These are phyloP conservation scores for Cylindrodendrum hubeiense DNA, from an alignment of 2,329 filamentous ascomycete genomes.

Conservation along the genomic window DNA sequence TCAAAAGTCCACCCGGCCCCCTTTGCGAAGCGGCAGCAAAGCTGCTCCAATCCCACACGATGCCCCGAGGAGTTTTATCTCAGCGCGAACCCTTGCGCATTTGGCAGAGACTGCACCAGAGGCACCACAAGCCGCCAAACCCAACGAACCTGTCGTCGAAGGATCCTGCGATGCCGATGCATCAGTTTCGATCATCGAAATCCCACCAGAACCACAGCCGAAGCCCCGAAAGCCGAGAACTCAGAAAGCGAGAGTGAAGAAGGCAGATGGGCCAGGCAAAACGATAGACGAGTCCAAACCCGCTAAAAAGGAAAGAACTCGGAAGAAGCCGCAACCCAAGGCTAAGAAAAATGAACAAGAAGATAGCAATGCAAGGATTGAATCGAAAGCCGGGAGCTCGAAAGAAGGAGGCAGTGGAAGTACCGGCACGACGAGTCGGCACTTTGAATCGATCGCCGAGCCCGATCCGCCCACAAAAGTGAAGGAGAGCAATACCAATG, in stretches of 20 bases:
- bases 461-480: slow-evolving; percentile 20
- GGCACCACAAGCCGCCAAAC: neutral
- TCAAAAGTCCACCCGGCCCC: slow-evolving; percentile 48
- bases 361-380: slow-evolving; percentile 26
- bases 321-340: slow-evolving; percentile 52
- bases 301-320: slow-evolving; percentile 47
- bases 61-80: slow-evolving; percentile 55
- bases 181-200: slow-evolving; percentile 41
- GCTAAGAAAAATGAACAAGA: neutral
- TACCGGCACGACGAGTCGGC: slow-evolving; percentile 47
- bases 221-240: slow-evolving; percentile 35
- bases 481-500: slow-evolving; percentile 43
- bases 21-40: slow-evolving; percentile 53
- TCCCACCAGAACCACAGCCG: slow-evolving; percentile 29
- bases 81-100: slow-evolving; percentile 54
- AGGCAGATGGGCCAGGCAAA: slow-evolving; percentile 22
- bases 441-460: slow-evolving; percentile 45
- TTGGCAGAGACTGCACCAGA: slow-evolving; percentile 45
- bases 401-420: slow-evolving; percentile 34
- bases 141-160: neutral
- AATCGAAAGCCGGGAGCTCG: slow-evolving; percentile 33
- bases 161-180: slow-evolving; percentile 26
- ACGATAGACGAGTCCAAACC: slow-evolving; percentile 5
- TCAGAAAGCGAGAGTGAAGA: slow-evolving; percentile 29
- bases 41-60: slow-evolving; percentile 52